Evolutionary conservation across 2,329 filamentous ascomycete species (phyloP).

Genomic region (Diaporthe sp.): DNA sequence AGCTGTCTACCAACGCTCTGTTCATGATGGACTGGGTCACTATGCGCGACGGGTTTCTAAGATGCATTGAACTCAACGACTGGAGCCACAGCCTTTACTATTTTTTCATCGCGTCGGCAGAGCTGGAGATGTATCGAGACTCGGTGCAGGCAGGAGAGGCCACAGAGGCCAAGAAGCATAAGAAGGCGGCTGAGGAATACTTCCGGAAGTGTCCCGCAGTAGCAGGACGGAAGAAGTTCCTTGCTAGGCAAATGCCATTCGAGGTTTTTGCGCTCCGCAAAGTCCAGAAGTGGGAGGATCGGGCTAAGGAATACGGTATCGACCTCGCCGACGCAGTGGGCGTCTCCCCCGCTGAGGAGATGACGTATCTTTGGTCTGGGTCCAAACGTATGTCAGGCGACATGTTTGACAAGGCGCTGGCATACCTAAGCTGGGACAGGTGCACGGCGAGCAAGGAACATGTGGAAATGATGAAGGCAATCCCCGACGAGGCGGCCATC

Average conservation of each 20-base stretch:
- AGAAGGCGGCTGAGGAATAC: conserved; percentile 76
- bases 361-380: conserved; percentile 95
- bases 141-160: conserved; percentile 57
- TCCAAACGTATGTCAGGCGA: conserved; percentile 81
- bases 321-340: conserved; percentile 86
- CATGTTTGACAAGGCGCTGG: conserved; percentile 75
- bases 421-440: conserved; percentile 75
- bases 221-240: conserved; percentile 88
- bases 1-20: conserved; percentile 83
- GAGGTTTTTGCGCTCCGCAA: conserved; percentile 89
- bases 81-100: conserved; percentile 94
- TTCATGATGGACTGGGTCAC: conserved; percentile 82
- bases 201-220: conserved; percentile 80
- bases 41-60: conserved; percentile 81
- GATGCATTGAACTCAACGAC: conserved; percentile 84
- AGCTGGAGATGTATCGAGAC: conserved; percentile 85
- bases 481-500: conserved; percentile 74
- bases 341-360: conserved; percentile 86
- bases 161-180: conserved; percentile 67
- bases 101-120: conserved; percentile 84
- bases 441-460: conserved; percentile 63
- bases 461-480: conserved; percentile 62
- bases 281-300: conserved; percentile 87
- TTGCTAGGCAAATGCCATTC: conserved; percentile 90
- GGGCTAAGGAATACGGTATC: conserved; percentile 76